phyloP scores from a whole-genome alignment of 139 green algal species.

The Chlorella sp. region DNA sequence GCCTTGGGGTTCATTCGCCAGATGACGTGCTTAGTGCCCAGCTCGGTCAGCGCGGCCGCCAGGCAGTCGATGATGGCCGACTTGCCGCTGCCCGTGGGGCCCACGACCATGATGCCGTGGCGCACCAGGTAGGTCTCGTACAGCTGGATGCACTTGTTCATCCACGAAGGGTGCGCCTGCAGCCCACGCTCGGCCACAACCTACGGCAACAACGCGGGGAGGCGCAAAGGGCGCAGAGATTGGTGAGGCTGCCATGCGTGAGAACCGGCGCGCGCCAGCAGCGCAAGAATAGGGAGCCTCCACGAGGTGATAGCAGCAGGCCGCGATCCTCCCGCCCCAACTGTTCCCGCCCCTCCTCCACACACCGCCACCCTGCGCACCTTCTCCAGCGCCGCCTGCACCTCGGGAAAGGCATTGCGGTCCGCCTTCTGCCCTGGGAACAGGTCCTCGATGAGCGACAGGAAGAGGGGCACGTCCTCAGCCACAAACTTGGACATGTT shows the following conservation, averaged over 20 bases:
- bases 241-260: too few species aligned
- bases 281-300: too few species aligned
- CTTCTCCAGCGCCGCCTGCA: constrained; percentile 74
- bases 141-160: constrained; percentile 96
- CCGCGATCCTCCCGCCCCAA: too few species aligned
- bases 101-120: constrained; percentile 95
- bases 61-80: constrained; percentile 85
- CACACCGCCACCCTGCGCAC: constrained; percentile 19
- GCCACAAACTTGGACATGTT: constrained; percentile 98
- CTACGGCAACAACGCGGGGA: too few species aligned
- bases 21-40: constrained; percentile 88
- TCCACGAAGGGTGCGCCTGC: constrained; percentile 83
- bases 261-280: too few species aligned
- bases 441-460: constrained; percentile 93
- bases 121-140: constrained; percentile 92
- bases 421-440: constrained; percentile 88
- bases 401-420: constrained; percentile 71
- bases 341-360: background rate
- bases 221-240: too few species aligned
- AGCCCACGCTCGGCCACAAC: constrained; percentile 56
- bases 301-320: too few species aligned
- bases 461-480: constrained; percentile 95
- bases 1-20: constrained; percentile 94
- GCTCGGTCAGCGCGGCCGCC: constrained; percentile 81
- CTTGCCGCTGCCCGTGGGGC: constrained; percentile 88